Evolutionary conservation across 805 yeast genomes (phyloP).

Genomic region (Millerago galiae): DNA sequence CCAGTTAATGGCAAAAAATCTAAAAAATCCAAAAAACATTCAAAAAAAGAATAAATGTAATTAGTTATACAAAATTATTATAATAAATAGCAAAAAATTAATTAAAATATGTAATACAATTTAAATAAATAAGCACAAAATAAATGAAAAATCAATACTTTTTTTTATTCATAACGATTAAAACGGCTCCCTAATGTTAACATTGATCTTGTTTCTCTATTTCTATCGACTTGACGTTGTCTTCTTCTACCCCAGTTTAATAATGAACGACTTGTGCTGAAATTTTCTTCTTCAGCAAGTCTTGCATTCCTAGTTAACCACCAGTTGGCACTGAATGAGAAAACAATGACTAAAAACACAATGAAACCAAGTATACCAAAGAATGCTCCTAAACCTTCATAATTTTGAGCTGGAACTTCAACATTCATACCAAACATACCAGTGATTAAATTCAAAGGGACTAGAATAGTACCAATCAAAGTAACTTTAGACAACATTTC

Average conservation of each 20-base stretch:
- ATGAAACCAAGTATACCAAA: slow-evolving; percentile 58
- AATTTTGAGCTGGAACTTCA: slow-evolving; percentile 64
- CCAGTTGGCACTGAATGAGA: slow-evolving; percentile 35
- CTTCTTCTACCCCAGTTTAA: slow-evolving; percentile 20
- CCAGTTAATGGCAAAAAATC: slow-evolving; percentile 13
- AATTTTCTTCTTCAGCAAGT: slow-evolving; percentile 19
- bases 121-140: not conserved
- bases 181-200: slow-evolving; percentile 20
- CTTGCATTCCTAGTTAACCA: slow-evolving; percentile 32
- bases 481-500: slow-evolving; percentile 87
- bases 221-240: slow-evolving; percentile 11
- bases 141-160: not conserved
- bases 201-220: slow-evolving; percentile 24
- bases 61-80: not conserved
- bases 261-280: slow-evolving; percentile 26
- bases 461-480: slow-evolving; percentile 78
- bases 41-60: not conserved
- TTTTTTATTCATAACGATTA: slow-evolving; percentile 17
- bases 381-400: slow-evolving; percentile 50
- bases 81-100: not conserved
- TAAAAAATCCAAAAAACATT: not conserved
- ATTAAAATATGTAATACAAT: not conserved
- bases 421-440: slow-evolving; percentile 98
- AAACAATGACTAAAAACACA: slow-evolving; percentile 31
- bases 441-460: slow-evolving; percentile 85